Conservation (phyloP, 2,329 filamentous ascomycete species). For the Aureobasidium mangrovei region DNA sequence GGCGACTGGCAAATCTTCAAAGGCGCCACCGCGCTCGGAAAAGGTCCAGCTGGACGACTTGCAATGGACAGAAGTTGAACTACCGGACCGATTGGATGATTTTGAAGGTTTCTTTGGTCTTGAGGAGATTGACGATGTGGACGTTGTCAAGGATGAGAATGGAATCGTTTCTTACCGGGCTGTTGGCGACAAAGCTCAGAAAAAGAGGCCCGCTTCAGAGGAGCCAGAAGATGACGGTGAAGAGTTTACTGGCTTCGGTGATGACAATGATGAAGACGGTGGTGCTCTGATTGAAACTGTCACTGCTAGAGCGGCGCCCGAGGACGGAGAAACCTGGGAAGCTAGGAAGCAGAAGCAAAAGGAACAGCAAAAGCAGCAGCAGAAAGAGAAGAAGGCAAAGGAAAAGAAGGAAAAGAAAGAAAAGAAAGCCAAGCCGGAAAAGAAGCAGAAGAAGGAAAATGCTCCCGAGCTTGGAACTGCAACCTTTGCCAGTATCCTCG, state of each 20-base stretch:
- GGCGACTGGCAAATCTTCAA: conserved; percentile 9
- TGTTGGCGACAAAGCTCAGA: conserved; percentile 23
- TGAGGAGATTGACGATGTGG: conserved; percentile 85
- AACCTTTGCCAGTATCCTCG: conserved; percentile 42
- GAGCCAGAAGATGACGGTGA: conserved; percentile 34
- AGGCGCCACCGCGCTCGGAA: conserved; percentile 16
- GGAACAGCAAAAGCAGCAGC: conserved; percentile 21
- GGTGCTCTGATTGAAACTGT: background rate
- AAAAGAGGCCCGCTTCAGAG: conserved; percentile 20
- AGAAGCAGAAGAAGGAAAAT: conserved; percentile 18
- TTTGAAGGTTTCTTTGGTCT: conserved; percentile 90
- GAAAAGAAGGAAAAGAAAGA: conserved; percentile 21
- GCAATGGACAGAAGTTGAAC: conserved; percentile 54
- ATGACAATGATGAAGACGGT: conserved; percentile 16
- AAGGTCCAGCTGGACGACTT: conserved; percentile 43
- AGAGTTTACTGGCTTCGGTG: conserved; percentile 57
- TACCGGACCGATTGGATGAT: conserved; percentile 73
- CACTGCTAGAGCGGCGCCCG: conserved; percentile 4
- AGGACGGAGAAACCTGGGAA: conserved; percentile 22
- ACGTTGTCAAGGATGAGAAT: conserved; percentile 56
- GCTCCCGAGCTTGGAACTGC: conserved; percentile 20
- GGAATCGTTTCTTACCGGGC: conserved; percentile 37
- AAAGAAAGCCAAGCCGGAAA: conserved; percentile 19
- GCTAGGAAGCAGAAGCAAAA: conserved; percentile 19
- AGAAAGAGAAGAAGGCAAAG: conserved; percentile 18